Base-by-base conservation (phyloP, 1,284 basidiomycete genomes). In the Bjerkandera adusta region DNA sequence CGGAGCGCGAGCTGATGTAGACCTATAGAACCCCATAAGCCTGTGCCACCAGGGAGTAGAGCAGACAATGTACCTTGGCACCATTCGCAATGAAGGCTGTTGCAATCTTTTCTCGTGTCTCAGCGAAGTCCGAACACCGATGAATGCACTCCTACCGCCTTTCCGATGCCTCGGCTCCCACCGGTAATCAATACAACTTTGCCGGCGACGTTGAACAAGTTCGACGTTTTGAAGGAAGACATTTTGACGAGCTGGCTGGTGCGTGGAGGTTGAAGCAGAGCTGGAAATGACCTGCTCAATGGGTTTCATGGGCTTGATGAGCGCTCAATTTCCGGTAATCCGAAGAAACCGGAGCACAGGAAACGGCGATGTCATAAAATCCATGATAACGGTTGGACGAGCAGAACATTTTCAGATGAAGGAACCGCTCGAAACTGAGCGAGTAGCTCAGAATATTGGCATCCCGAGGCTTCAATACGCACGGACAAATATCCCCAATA, bases 161-260 rank as follows among this genome's bases (percentile, higher is more conserved):
- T 84, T 21, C 83, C 82, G 36, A 85, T 77, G 21, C 83, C 83
- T 46, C 81, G 68, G 34, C 79, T 83, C n/a, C 84, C 85, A n/a
- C 85, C 85, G 0, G 83, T 86, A 29, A 85, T 72, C 27, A 87
- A 68, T 1, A 81, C 79, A 4, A 84, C 75, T 58, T 84, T 86
- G 37, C 68, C 77, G 41, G 73, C 66, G 47, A 85, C 80, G 44
- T 68, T 59, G 63, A 86, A 86, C 21, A 85, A 64, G 21, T 66
- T 71, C n/a, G 63, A 54, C 8, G 64, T 52, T 42, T 71, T 60
- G 26, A 76, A 65, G 11, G 70, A 67, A 52, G 56, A 62, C 72
- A 74, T 77, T 33, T 36, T 56, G 38, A 26, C 22, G 15, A 6
- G n/a, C 21, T 16, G 18, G 30, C 7, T 30, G 18, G 22, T 32